Base-by-base conservation (phyloP, 352 stramenopile species). In the Phytophthora ohioensis region DNA sequence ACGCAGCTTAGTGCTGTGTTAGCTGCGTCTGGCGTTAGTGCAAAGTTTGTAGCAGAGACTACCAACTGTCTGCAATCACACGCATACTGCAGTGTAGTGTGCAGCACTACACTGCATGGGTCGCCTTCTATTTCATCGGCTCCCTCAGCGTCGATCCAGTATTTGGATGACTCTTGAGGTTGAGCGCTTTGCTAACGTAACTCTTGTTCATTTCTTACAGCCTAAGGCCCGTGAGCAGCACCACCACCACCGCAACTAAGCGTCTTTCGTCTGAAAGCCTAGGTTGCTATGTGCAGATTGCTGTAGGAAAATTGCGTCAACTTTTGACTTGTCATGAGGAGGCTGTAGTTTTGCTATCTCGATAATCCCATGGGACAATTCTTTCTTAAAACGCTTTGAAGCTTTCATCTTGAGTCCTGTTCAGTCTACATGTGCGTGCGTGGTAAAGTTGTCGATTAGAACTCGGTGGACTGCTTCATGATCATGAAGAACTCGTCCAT, bases 401-500 rank as follows among this genome's bases (percentile, higher is more conserved):
- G 21, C 21, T 46, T 55, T 59, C 7, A 6, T 67, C 56, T 70
- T 1, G 13, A 46, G n/a, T 46, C 1, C 4, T 11, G 30, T 42
- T 57, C 13, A 34, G 61, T 9, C 9, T 56, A 13, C 17, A 38
- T 48, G 21, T 27, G 7, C n/a, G 11, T n/a, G 49, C 11, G 49
- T n/a, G 11, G 13, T 12, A 27, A 8, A 15, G 4, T 39, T 2
- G 15, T 35, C 13, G 9, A 10, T 68, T 80, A 92, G 48, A 90
- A 92, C 61, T 92, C 84, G 27, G 80, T 91, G 4, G 84, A 93
- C 61, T 95, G 84, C 67, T 94, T 96, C 87, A 96, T 96, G 62
- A 94, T 94, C 53, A 83, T 74, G 49, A 94, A 91, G 67, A 98
- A 98, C 73, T 98, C 94, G 51, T 95, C 84, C 47, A 88, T 71